These are phyloP conservation scores for Citeromyces hawaiiensis DNA, from an alignment of 1,139 yeast species.

Conservation along the genomic window DNA sequence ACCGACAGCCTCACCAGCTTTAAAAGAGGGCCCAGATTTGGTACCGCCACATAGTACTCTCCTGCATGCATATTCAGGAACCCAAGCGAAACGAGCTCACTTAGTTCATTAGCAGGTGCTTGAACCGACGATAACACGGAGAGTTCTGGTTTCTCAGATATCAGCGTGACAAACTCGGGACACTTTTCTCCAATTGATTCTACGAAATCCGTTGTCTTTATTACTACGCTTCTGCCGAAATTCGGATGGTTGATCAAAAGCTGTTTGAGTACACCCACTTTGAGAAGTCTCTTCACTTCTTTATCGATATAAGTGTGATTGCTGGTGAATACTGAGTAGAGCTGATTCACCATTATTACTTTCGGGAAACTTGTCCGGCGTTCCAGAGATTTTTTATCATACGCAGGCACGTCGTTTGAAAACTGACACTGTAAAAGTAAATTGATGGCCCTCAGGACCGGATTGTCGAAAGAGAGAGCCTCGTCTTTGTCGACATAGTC, in stretches of 20 bases:
- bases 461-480: slow-evolving; percentile 2
- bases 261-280: slow-evolving; percentile 16
- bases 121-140: neutral
- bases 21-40: slow-evolving; percentile 46
- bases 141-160: neutral
- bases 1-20: slow-evolving; percentile 30
- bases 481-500: neutral
- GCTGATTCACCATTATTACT: slow-evolving; percentile 21
- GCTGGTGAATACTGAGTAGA: slow-evolving; percentile 25
- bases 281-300: slow-evolving; percentile 17
- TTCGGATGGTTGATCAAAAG: slow-evolving; percentile 21
- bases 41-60: slow-evolving; percentile 39
- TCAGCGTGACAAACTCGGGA: neutral
- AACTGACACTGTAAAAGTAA: slow-evolving; percentile 6
- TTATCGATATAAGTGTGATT: slow-evolving; percentile 29
- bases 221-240: slow-evolving; percentile 20
- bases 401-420: slow-evolving; percentile 7
- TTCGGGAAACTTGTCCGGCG: slow-evolving; percentile 20
- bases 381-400: slow-evolving; percentile 7
- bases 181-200: slow-evolving; percentile 2
- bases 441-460: slow-evolving; percentile 6
- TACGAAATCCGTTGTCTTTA: slow-evolving; percentile 14
- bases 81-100: slow-evolving; percentile 32
- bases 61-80: slow-evolving; percentile 35
- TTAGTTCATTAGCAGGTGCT: slow-evolving; percentile 20